Conservation (phyloP, 805 yeast genomes). For the Starmerella stigmatis region DNA sequence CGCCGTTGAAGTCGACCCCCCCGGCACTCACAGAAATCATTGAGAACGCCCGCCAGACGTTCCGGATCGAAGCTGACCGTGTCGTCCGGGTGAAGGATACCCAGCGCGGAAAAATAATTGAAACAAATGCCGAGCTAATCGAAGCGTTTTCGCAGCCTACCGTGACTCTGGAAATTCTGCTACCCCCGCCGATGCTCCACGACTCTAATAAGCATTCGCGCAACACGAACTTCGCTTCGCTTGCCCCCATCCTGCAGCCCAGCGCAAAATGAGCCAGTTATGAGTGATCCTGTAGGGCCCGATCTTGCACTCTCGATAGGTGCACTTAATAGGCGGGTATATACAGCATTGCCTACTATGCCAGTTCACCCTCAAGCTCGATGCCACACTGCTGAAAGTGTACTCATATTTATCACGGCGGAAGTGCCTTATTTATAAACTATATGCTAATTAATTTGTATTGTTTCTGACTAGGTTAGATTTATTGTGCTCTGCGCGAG, state of each 20-base stretch:
- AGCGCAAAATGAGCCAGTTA: neutral
- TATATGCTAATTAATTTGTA: too few species aligned
- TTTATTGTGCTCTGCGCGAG: too few species aligned
- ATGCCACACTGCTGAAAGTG: too few species aligned
- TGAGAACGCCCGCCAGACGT: slow-evolving; percentile 65
- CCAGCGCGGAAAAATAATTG: slow-evolving; percentile 29
- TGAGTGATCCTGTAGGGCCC: too few species aligned
- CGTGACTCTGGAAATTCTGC: slow-evolving; percentile 36
- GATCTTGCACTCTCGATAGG: too few species aligned
- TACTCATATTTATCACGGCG: too few species aligned
- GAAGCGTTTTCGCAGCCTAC: slow-evolving; percentile 36
- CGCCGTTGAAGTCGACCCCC: slow-evolving; percentile 56
- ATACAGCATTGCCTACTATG: too few species aligned
- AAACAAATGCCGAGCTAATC: slow-evolving; percentile 40
- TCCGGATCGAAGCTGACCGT: slow-evolving; percentile 40
- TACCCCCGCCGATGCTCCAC: slow-evolving; percentile 27
- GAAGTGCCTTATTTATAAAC: too few species aligned
- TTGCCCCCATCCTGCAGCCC: slow-evolving; percentile 20
- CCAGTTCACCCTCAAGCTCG: too few species aligned
- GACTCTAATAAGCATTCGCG: neutral
- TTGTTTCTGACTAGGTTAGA: too few species aligned
- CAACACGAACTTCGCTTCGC: slow-evolving; percentile 13
- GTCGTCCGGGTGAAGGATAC: slow-evolving; percentile 33
- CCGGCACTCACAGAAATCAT: slow-evolving; percentile 72
- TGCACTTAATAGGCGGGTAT: too few species aligned